Conservation (phyloP, 73 alveolate species). For the Tetrahymena thermophila region DNA sequence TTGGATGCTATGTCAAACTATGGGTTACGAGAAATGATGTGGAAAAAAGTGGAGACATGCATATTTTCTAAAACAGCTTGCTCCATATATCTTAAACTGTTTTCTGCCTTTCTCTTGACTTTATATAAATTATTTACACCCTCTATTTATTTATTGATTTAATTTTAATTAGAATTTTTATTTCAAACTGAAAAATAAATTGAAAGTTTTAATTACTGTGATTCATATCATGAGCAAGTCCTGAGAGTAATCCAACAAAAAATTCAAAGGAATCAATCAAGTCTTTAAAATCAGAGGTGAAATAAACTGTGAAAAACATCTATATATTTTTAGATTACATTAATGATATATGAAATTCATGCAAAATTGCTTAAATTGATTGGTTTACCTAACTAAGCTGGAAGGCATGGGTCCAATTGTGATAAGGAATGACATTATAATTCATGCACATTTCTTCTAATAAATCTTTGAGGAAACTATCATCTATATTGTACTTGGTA, state of each 20-base stretch:
- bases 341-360: not conserved
- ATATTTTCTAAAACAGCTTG: constrained; percentile 38
- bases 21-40: constrained; percentile 18
- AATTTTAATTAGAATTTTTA: not conserved
- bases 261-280: constrained; percentile 15
- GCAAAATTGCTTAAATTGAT: no score
- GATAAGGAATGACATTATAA: constrained; percentile 42
- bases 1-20: constrained; percentile 11
- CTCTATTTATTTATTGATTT: no score
- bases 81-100: constrained; percentile 11
- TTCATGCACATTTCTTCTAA: constrained; percentile 21
- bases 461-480: not conserved
- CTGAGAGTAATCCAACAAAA: constrained; percentile 21
- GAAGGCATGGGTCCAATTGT: constrained; percentile 41
- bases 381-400: not conserved
- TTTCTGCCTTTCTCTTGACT: constrained; percentile 20
- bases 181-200: not conserved
- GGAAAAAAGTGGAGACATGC: constrained; percentile 40
- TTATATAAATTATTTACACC: constrained; percentile 40
- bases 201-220: constrained; percentile 9
- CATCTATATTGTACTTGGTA: not conserved
- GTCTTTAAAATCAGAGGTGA: constrained; percentile 23
- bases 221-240: constrained; percentile 33
- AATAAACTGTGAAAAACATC: constrained; percentile 14
- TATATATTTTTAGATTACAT: not conserved